Conservation (phyloP, 2,329 filamentous ascomycete genomes). For the Colletotrichum spinosum region DNA sequence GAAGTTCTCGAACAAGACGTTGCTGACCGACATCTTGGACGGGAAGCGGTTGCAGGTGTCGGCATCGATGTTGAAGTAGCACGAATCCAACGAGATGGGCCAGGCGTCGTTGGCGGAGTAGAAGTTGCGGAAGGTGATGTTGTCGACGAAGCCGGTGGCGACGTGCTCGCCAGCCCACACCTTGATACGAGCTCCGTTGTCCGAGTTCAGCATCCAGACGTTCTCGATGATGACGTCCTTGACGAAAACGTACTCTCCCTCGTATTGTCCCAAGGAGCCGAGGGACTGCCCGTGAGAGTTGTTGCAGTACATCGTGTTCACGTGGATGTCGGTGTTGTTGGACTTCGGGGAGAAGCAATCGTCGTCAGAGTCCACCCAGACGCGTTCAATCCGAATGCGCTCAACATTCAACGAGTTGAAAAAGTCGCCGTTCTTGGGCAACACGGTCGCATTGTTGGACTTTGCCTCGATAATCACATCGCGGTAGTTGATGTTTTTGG, state of each 20-base stretch:
- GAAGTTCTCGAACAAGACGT: conserved; percentile 70
- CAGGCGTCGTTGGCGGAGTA: conserved; percentile 69
- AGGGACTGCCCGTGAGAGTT: conserved; percentile 69
- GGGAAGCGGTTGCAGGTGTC: conserved; percentile 64
- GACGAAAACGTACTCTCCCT: conserved; percentile 64
- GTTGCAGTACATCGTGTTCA: conserved; percentile 71
- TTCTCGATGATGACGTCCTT: conserved; percentile 69
- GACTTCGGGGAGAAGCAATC: conserved; percentile 72
- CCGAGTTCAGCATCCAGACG: conserved; percentile 62
- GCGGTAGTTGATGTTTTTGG: conserved; percentile 63
- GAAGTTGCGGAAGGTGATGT: conserved; percentile 71
- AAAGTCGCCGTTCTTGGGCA: conserved; percentile 71
- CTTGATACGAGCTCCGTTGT: conserved; percentile 69
- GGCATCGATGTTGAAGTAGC: conserved; percentile 67
- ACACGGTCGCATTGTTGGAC: conserved; percentile 56
- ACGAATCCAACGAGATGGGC: conserved; percentile 69
- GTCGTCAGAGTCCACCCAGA: conserved; percentile 64
- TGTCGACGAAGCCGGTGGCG: conserved; percentile 70
- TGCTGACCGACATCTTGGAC: conserved; percentile 67
- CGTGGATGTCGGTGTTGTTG: conserved; percentile 68
- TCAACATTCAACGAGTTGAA: conserved; percentile 71
- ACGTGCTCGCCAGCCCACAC: conserved; percentile 68
- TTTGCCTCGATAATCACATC: conserved; percentile 66
- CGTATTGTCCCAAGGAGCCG: conserved; percentile 68
- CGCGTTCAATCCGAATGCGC: conserved; percentile 60